These are phyloP conservation scores for Elsinoe batatas DNA, from an alignment of 2,329 filamentous ascomycete genomes.

Conservation along the genomic window DNA sequence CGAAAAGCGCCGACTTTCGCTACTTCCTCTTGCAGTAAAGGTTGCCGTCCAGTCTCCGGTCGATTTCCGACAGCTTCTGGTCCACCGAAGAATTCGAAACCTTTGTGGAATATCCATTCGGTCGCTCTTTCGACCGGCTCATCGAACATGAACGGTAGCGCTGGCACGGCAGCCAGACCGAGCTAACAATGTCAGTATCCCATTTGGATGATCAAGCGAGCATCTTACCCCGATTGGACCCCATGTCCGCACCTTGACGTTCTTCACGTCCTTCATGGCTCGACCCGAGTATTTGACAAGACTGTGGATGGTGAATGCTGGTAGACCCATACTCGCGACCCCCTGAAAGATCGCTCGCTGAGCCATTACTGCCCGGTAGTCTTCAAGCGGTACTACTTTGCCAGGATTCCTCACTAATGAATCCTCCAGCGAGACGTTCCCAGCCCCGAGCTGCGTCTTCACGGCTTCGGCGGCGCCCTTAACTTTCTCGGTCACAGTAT, in stretches of 20 bases:
- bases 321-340: slow-evolving; percentile 85
- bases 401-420: slow-evolving; percentile 25
- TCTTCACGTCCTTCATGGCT: slow-evolving; percentile 77
- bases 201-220: background rate
- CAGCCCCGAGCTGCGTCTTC: slow-evolving; percentile 20
- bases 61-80: slow-evolving; percentile 43
- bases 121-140: slow-evolving; percentile 86
- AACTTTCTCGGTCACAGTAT: slow-evolving; percentile 22
- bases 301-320: slow-evolving; percentile 87
- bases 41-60: slow-evolving; percentile 30
- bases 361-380: slow-evolving; percentile 83
- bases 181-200: slow-evolving; percentile 35
- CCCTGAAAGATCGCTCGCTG: slow-evolving; percentile 86
- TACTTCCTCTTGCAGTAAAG: slow-evolving; percentile 26
- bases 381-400: slow-evolving; percentile 64
- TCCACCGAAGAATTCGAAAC: slow-evolving; percentile 63
- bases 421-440: slow-evolving; percentile 16
- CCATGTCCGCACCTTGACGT: slow-evolving; percentile 66
- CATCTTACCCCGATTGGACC: slow-evolving; percentile 74
- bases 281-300: slow-evolving; percentile 81
- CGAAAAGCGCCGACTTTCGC: slow-evolving; percentile 22
- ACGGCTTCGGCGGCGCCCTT: slow-evolving; percentile 22
- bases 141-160: slow-evolving; percentile 77
- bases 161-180: slow-evolving; percentile 59
- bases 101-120: slow-evolving; percentile 81